Evolutionary conservation across 768 basidiomycete genomes (phyloP).

Genomic region (Asterophora lycoperdoides): DNA sequence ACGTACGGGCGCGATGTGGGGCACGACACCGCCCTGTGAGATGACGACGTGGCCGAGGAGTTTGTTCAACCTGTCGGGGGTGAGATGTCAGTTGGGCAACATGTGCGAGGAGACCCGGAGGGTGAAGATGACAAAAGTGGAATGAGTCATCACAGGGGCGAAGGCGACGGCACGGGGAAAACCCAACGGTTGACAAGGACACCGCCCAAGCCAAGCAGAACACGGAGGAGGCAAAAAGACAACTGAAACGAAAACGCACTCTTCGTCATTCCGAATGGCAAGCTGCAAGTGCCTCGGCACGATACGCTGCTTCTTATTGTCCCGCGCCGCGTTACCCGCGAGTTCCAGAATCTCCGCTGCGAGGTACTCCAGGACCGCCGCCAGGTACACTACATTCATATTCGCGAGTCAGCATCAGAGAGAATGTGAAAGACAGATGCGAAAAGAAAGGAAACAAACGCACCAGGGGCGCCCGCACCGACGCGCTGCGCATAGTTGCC

Average conservation of each 20-base stretch:
- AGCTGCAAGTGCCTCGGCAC: conserved; percentile 91
- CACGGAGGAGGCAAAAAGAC: no score
- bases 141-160: no score
- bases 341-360: conserved; percentile 92
- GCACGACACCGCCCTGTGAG: conserved; percentile 81
- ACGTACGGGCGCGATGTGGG: conserved; percentile 55
- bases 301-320: conserved; percentile 91
- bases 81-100: neutral
- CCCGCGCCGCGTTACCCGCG: conserved; percentile 80
- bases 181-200: no score
- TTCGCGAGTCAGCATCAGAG: neutral
- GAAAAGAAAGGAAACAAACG: conserved; percentile 15
- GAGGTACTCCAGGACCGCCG: conserved; percentile 88
- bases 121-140: no score
- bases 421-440: no score
- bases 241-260: conserved; percentile 46
- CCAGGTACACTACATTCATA: conserved; percentile 64
- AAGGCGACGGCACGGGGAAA: no score
- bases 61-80: conserved; percentile 52
- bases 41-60: conserved; percentile 80
- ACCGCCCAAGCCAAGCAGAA: no score
- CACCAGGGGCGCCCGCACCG: conserved; percentile 85
- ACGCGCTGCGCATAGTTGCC: conserved; percentile 88
- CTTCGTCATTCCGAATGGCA: conserved; percentile 89
- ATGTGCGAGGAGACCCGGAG: no score